Conservation (phyloP, 306 rosid genomes). For the Styphnolobium japonicum region DNA sequence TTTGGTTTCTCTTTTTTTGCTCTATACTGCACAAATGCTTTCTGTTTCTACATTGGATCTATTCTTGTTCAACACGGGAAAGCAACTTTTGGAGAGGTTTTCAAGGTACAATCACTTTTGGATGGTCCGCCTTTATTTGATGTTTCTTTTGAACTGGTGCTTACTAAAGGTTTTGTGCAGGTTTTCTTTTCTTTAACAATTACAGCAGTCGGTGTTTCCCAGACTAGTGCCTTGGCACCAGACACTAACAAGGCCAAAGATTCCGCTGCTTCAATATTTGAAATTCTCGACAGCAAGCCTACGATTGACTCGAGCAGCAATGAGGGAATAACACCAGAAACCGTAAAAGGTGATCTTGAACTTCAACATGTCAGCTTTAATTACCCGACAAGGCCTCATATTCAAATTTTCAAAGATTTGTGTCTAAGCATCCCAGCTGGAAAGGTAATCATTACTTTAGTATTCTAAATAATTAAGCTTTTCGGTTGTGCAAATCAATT, state of each 20-base stretch:
- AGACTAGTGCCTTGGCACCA: conserved; percentile 63
- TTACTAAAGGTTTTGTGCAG: conserved; percentile 32
- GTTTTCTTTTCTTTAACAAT: conserved; percentile 81
- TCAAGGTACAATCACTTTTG: conserved; percentile 53
- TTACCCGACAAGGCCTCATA: conserved; percentile 74
- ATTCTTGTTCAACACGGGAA: conserved; percentile 51
- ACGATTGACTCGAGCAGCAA: conserved; percentile 62
- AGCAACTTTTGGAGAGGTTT: conserved; percentile 78
- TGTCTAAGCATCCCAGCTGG: conserved; percentile 66
- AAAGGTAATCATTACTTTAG: conserved; percentile 48
- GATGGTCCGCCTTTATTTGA: not conserved
- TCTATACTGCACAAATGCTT: conserved; percentile 68
- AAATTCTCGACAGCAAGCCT: conserved; percentile 71
- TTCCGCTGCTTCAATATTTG: conserved; percentile 73
- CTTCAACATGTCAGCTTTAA: conserved; percentile 58
- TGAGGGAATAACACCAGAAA: conserved; percentile 44
- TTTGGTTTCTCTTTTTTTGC: conserved; percentile 62
- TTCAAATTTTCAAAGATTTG: conserved; percentile 68
- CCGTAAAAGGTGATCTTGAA: conserved; percentile 53
- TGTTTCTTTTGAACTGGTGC: not conserved
- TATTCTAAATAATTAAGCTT: not conserved
- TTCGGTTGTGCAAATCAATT: not conserved
- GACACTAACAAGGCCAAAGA: conserved; percentile 82
- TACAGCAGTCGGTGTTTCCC: conserved; percentile 72
- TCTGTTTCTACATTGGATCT: conserved; percentile 75